These are phyloP conservation scores for Wickerhamiella siamensis DNA, from an alignment of 805 yeast genomes.

Conservation along the genomic window DNA sequence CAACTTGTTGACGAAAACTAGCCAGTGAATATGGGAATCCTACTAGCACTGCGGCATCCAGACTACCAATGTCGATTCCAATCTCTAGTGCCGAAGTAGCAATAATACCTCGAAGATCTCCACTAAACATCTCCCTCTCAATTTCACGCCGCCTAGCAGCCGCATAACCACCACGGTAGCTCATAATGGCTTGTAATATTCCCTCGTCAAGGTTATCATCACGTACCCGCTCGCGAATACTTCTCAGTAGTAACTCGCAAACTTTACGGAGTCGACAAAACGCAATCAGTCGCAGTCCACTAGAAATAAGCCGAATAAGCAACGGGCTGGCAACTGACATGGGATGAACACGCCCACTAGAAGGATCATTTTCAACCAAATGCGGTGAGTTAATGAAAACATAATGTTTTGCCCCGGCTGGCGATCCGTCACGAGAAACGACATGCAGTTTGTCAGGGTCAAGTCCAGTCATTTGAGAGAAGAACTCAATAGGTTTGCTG, in stretches of 20 bases:
- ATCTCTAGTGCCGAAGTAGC: conserved; percentile 93
- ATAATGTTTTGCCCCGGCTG: conserved; percentile 60
- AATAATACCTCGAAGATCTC: conserved; percentile 69
- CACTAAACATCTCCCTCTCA: conserved; percentile 81
- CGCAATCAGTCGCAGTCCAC: conserved; percentile 66
- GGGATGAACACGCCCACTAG: conserved; percentile 51
- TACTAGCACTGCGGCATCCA: conserved; percentile 83
- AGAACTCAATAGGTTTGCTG: conserved; percentile 55
- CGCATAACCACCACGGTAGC: conserved; percentile 91
- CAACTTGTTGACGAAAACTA: conserved; percentile 88
- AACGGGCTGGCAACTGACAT: conserved; percentile 65
- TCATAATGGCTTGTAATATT: conserved; percentile 55
- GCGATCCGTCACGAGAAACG: conserved; percentile 74
- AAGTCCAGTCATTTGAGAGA: conserved; percentile 61
- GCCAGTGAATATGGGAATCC: conserved; percentile 86
- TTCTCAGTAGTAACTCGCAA: conserved; percentile 80
- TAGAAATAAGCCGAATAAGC: conserved; percentile 47
- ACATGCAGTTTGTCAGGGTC: conserved; percentile 34
- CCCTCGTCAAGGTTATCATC: conserved; percentile 24
- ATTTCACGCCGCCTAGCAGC: conserved; percentile 73
- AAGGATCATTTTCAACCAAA: conserved; percentile 42
- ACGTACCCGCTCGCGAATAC: conserved; percentile 44
- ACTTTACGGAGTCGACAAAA: conserved; percentile 77
- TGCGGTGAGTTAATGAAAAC: conserved; percentile 79
- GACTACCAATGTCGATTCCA: conserved; percentile 87